Evolutionary conservation across 2,329 filamentous ascomycete genomes (phyloP), one percentile per base, ranked within the genome.

Genomic region (Alternaria sp.): DNA sequence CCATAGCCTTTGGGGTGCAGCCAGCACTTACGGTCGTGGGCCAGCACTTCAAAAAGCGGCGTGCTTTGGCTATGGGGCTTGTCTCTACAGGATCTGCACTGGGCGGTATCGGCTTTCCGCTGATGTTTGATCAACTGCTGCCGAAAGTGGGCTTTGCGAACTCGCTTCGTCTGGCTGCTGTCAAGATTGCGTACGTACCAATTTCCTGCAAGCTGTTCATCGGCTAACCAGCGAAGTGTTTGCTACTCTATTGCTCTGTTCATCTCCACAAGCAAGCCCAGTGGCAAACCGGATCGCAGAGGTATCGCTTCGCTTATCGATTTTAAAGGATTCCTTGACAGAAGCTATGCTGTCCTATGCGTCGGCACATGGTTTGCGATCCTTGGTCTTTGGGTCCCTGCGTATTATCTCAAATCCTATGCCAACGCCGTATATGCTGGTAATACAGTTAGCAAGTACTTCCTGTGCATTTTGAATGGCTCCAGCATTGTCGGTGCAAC

Each of bases 81-180:
- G 80, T 80, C 1, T 75, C 78, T 7, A 72, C 77, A 2, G 80
- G 80, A 0, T 75, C 74, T 33, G 72, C 71, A 9, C 57, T 81
- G 2, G 76, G 78, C 49, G 82, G 73, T 4, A 84, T 88, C 3
- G 81, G 86, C 23, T 83, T 87, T 54, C 86, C 86, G 2, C 80
- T 84, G 41, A 77, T 83, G 51, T 82, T 89, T 61, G 79, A 85
- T 55, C 80, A 84, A 54, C 74, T 89, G 21, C 77, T 85, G 7
- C 82, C 83, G 0, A 69, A 72, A 11, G 76, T 89, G 9, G 86
- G 87, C 0, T 90, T 89, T 63, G 75, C 80, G 0, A 89, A 86
- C 84, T 81, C 85, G 1, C 83, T 88, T 24, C 80, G 90, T 4
- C 81, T 87, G 14, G 79, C 90, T 1, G 88, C 83, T 0, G 86